Base-by-base conservation (phyloP, 192 early-diverging fungal genomes). In the Backusella australiensis region DNA sequence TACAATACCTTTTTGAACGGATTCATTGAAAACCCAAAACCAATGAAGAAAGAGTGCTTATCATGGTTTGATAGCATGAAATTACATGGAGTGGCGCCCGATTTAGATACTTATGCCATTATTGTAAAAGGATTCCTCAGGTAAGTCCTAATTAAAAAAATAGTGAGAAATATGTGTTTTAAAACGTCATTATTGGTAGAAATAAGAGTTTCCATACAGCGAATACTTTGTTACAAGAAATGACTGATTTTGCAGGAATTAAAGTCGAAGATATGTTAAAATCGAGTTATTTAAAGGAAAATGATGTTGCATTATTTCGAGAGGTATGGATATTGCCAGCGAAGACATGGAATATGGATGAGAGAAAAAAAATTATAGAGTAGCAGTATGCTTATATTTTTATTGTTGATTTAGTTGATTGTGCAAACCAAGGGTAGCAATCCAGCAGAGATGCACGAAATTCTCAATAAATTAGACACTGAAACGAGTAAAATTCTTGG, bases 1-100 rank as follows among this genome's bases (percentile, higher is more conserved):
- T 88, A 96, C 79, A 98, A 98, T 79, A 89, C 92, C 39, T 93
- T 98, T 38, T 81, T 98, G n/a, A 89, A 91, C 63, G 91, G 90
- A 9, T 88, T 93, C 59, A 78, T 92, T 66, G 78, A 79, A n/a
- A 85, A 76, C 32, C 71, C 81, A 67, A 86, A 89, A 3, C 88
- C 92, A 29, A 69, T 85, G 36, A 86, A 86, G 32, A 81, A 83
- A 14, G 82, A 86, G 39, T 91, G 92, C 5, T 75, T 92, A 23
- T 80, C 87, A 41, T 95, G 95, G 96, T 94, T 91, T 77, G 86
- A 91, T 69, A 72, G 83, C 19, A 84, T 94, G 79, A 87, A 88
- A 69, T 74, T 75, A 32, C 86, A 88, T 77, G 72, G 52, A 8
- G 67, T 96, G 46, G 82, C 84, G 29, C 92, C 93, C 12, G 89